phyloP scores from a whole-genome alignment of 768 basidiomycete genomes.

The Termitomyces sp. region DNA sequence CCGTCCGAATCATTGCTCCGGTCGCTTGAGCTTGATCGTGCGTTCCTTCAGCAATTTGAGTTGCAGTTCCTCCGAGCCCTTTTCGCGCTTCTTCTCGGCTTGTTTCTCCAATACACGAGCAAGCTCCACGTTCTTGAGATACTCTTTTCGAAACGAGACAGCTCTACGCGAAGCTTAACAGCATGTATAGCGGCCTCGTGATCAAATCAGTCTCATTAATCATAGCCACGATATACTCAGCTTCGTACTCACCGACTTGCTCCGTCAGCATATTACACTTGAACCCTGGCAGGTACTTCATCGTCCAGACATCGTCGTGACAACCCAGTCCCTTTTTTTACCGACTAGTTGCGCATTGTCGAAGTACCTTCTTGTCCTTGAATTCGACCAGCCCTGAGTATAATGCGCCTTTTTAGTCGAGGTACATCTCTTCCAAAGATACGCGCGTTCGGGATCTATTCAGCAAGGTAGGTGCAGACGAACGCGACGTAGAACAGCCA shows the following conservation, averaged over 20 bases:
- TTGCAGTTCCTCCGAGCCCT: conserved; percentile 46
- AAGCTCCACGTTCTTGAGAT: conserved; percentile 91
- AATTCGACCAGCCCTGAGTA: conserved; percentile 98
- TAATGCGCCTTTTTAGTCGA: conserved; percentile 84
- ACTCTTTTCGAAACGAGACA: conserved; percentile 85
- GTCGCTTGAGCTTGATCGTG: conserved; percentile 23
- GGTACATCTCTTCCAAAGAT: conserved; percentile 77
- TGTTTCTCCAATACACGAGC: conserved; percentile 84
- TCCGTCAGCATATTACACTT: conserved; percentile 99
- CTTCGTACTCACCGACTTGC: conserved; percentile 79
- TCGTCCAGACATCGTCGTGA: conserved; percentile 99
- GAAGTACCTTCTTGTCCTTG: conserved; percentile 91
- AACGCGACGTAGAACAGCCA: too few species aligned
- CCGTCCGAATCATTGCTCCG: conserved; percentile 21
- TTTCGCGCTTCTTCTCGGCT: conserved; percentile 60
- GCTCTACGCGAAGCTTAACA: conserved; percentile 87
- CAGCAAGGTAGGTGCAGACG: background rate
- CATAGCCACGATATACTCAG: background rate
- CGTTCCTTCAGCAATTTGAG: conserved; percentile 32
- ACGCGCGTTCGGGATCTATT: conserved; percentile 80
- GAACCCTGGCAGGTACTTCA: conserved; percentile 97
- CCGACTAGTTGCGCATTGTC: conserved; percentile 97
- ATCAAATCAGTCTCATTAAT: background rate
- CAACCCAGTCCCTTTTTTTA: conserved; percentile 85
- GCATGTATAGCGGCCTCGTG: conserved; percentile 89